Base-by-base conservation (phyloP, 108 stramenopile species). In the Mediolabrus comicus region DNA sequence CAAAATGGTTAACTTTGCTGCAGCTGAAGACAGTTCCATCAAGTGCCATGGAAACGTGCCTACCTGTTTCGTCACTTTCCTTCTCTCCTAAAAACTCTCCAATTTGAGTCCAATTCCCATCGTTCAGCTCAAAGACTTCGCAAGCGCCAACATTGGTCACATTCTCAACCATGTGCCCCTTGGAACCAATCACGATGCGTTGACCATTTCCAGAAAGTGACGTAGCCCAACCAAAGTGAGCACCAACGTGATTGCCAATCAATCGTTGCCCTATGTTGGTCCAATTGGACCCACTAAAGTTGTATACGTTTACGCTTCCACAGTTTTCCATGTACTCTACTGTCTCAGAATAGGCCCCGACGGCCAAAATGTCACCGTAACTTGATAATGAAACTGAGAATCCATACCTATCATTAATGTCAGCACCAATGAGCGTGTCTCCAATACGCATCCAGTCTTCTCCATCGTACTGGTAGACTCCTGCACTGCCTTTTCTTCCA, bases 201-300 rank as follows among this genome's bases (percentile, higher is more conserved):
- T 64, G 16, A 30, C 75, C 75, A 32, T 77, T 62, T 24, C 75
- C 58, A 8, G 75, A 77, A 26, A 77, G 32, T 36, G 62, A 30
- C 17, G 65, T 12, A 19, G 74, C 61, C 27, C 56, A 59, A 13
- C 74, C 74, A 51, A 68, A 75, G 17, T 75, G 74, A 35, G 59
- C 56, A 17, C 49, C 39, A 0, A 38, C 59, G 19, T 10, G 25
- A 1, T 3, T 41, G 12, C 67, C 74, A 11, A 34, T 29, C 22
- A 68, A 52, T 3, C 49, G 31, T 43, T 73, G 72, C 14, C 64
- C 72, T 27, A 17, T 35, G 22, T 59, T 65, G 12, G 34, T 24
- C 63, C 36, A 74, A n/a, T 3, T 32, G 8, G 41, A 26, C 11
- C 7, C 49, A 7, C 62, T 16, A 14, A 62, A 11, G 19, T 4